Evolutionary conservation across 805 yeast species (phyloP).

Genomic region (Candida sithepensis): DNA sequence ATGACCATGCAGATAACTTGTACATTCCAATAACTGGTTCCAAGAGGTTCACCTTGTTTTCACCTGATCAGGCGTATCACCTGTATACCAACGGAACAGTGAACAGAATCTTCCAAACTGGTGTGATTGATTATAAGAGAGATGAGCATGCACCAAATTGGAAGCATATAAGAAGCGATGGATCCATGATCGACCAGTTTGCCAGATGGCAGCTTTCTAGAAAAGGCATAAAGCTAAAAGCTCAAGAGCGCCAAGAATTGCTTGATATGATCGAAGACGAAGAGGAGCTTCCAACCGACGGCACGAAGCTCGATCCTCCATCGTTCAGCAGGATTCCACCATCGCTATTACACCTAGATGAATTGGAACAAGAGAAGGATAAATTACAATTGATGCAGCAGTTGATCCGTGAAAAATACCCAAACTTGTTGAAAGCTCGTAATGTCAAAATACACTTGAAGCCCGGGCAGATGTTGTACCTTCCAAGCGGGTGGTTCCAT

Average conservation of each 20-base stretch:
- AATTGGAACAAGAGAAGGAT: slow-evolving; percentile 33
- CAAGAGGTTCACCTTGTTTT: slow-evolving; percentile 63
- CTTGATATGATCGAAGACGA: slow-evolving; percentile 28
- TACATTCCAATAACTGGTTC: slow-evolving; percentile 58
- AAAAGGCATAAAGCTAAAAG: slow-evolving; percentile 18
- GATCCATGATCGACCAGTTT: slow-evolving; percentile 50
- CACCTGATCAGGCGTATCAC: slow-evolving; percentile 58
- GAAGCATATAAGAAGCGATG: slow-evolving; percentile 59
- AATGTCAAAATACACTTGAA: slow-evolving; percentile 44
- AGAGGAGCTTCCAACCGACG: too few species aligned
- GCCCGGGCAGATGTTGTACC: slow-evolving; percentile 64
- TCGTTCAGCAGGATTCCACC: slow-evolving; percentile 68
- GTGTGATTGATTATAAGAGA: slow-evolving; percentile 59
- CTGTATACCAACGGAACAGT: slow-evolving; percentile 65
- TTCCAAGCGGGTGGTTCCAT: slow-evolving; percentile 83
- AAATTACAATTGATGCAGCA: slow-evolving; percentile 22
- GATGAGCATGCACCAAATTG: slow-evolving; percentile 59
- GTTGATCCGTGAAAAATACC: slow-evolving; percentile 43
- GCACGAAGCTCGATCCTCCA: slow-evolving; percentile 51
- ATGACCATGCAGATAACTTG: slow-evolving; percentile 76
- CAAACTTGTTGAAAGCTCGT: slow-evolving; percentile 41
- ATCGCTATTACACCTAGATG: slow-evolving; percentile 55
- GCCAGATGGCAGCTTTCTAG: slow-evolving; percentile 37
- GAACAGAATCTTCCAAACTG: slow-evolving; percentile 50
- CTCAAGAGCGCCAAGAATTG: slow-evolving; percentile 24